Conservation (phyloP, 106 monocot species). For the Dendrobium officinale region DNA sequence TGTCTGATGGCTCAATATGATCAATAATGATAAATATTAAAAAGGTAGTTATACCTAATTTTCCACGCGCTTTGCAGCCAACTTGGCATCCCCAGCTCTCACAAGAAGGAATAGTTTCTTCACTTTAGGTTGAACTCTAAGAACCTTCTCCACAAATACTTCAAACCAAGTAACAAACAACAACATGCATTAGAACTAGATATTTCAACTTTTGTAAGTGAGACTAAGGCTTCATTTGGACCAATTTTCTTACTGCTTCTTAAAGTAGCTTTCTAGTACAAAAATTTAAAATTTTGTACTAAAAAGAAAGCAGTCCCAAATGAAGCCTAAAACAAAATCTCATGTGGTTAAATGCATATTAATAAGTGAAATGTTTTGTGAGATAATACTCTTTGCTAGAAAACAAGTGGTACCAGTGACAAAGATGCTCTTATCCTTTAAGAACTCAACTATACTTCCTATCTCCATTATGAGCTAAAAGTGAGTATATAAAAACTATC, state of each 20-base stretch:
- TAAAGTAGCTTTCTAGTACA: no score
- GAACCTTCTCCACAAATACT: conserved; percentile 78
- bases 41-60: conserved; percentile 12
- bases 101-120: conserved; percentile 59
- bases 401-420: conserved; percentile 57
- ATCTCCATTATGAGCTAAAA: background rate
- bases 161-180: background rate
- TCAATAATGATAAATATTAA: background rate
- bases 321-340: no score
- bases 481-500: no score
- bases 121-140: conserved; percentile 53
- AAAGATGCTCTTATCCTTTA: conserved; percentile 39
- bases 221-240: no score
- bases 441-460: background rate
- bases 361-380: no score
- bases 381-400: conserved; percentile 35
- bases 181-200: background rate
- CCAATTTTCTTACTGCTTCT: no score
- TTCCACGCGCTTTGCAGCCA: conserved; percentile 26
- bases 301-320: no score
- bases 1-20: no score
- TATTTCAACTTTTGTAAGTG: no score
- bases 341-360: no score
- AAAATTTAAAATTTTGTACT: no score
- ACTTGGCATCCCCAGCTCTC: conserved; percentile 25